phyloP scores from a whole-genome alignment of 768 basidiomycete genomes.

The Saitozyma sp. region DNA sequence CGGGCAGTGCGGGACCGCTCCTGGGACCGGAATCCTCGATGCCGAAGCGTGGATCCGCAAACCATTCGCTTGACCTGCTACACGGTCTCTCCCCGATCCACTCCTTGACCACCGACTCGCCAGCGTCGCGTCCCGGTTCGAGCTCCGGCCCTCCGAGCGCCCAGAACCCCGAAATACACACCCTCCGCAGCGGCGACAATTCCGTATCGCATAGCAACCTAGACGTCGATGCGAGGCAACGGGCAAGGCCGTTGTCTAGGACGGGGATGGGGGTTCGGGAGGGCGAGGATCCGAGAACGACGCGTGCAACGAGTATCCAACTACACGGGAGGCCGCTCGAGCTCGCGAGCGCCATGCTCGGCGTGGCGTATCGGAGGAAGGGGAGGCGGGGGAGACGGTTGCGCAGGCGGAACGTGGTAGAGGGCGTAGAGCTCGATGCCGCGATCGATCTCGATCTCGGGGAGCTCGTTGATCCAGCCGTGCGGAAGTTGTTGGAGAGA shows the following conservation, averaged over 20 bases:
- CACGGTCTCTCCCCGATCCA: too few relatives aligned
- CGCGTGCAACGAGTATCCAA: slow-evolving; percentile 21
- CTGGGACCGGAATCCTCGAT: too few relatives aligned
- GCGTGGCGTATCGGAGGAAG: slow-evolving; percentile 33
- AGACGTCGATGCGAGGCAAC: too few relatives aligned
- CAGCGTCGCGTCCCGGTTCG: background rate
- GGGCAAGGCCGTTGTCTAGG: too few relatives aligned
- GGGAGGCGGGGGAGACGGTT: background rate
- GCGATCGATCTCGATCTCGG: slow-evolving; percentile 24
- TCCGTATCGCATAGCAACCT: background rate
- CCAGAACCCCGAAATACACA: background rate
- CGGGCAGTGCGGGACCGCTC: too few relatives aligned
- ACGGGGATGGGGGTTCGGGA: too few relatives aligned
- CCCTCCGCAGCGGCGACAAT: background rate
- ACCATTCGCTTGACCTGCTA: too few relatives aligned
- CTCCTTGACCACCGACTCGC: too few relatives aligned
- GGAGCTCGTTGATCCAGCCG: slow-evolving; percentile 16
- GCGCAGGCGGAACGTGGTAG: slow-evolving; percentile 1
- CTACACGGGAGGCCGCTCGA: slow-evolving; percentile 37
- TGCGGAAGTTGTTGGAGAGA: slow-evolving; percentile 22
- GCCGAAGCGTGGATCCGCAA: too few relatives aligned
- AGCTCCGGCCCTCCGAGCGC: slow-evolving; percentile 4
- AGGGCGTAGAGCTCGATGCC: slow-evolving; percentile 23
- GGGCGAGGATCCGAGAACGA: background rate
- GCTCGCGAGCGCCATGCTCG: slow-evolving; percentile 38